These are phyloP conservation scores for Austroboletus festivus DNA, from an alignment of 768 basidiomycete species.

Conservation along the genomic window DNA sequence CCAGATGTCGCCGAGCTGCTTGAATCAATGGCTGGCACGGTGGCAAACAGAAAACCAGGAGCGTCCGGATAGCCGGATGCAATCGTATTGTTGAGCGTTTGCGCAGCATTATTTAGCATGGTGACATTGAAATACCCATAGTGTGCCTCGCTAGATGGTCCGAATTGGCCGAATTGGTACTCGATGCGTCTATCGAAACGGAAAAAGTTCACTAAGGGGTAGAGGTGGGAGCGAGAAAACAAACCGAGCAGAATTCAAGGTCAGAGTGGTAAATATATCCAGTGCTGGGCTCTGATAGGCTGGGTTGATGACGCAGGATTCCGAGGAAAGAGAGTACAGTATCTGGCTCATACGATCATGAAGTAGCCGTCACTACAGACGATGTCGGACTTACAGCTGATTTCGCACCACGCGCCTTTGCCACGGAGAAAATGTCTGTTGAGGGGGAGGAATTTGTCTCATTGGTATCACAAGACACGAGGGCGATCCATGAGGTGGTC, in stretches of 20 bases:
- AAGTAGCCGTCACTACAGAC: not conserved
- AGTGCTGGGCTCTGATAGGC: slow-evolving; percentile 68
- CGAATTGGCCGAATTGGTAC: slow-evolving; percentile 60
- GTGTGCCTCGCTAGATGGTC: slow-evolving; percentile 47
- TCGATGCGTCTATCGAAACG: slow-evolving; percentile 47
- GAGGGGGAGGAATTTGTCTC: slow-evolving; percentile 58
- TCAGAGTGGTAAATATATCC: slow-evolving; percentile 75
- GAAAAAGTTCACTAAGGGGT: not conserved
- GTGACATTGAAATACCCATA: slow-evolving; percentile 58
- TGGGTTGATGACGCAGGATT: slow-evolving; percentile 71
- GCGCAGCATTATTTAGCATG: slow-evolving; percentile 53
- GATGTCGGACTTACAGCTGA: slow-evolving; percentile 57
- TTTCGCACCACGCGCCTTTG: slow-evolving; percentile 72
- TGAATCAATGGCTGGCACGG: slow-evolving; percentile 62
- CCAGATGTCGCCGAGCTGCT: slow-evolving; percentile 32
- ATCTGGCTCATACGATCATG: slow-evolving; percentile 42
- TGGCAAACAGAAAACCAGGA: slow-evolving; percentile 68
- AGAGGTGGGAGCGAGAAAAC: slow-evolving; percentile 23
- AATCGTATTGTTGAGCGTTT: slow-evolving; percentile 43
- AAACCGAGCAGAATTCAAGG: slow-evolving; percentile 53
- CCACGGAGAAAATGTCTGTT: slow-evolving; percentile 80
- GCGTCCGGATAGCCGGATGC: slow-evolving; percentile 39
- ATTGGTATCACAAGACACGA: slow-evolving; percentile 80
- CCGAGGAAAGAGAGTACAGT: slow-evolving; percentile 70
- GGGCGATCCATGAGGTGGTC: slow-evolving; percentile 86